Conservation (phyloP, 129 eudicot species). For the Sambucus nigra region DNA sequence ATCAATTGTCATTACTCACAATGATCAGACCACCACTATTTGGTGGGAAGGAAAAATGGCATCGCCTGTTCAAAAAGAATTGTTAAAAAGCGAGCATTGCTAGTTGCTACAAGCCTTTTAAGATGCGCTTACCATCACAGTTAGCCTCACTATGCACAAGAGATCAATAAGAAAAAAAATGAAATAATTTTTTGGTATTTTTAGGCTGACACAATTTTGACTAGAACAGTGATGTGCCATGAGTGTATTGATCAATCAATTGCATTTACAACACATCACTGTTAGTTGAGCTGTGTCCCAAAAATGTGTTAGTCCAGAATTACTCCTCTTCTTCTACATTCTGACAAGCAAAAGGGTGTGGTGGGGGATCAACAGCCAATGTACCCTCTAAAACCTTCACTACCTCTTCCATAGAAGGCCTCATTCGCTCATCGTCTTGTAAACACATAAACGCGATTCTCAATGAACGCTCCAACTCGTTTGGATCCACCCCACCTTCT, state of each 20-base stretch:
- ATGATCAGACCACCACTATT: too few relatives aligned
- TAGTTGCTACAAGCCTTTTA: neutral
- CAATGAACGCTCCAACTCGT: slow-evolving; percentile 48
- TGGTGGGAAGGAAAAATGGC: too few relatives aligned
- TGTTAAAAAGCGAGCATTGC: neutral
- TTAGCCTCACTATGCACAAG: slow-evolving; percentile 35
- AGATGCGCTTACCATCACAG: slow-evolving; percentile 2
- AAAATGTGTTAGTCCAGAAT: too few relatives aligned
- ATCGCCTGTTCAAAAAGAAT: too few relatives aligned
- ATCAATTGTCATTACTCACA: too few relatives aligned
- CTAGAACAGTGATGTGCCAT: slow-evolving; percentile 17
- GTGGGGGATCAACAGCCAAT: slow-evolving; percentile 51
- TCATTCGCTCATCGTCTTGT: slow-evolving; percentile 46
- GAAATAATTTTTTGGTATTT: slow-evolving; percentile 6
- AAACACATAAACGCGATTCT: slow-evolving; percentile 70
- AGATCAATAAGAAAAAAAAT: slow-evolving; percentile 4
- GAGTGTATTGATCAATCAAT: too few relatives aligned
- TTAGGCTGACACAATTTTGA: slow-evolving; percentile 12
- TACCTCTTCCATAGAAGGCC: slow-evolving; percentile 75
- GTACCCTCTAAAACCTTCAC: slow-evolving; percentile 63
- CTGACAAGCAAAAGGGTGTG: slow-evolving; percentile 27
- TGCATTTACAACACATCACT: too few relatives aligned
- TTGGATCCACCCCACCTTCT: slow-evolving; percentile 30
- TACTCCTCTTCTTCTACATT: slow-evolving; percentile 14
- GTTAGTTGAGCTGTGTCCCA: too few relatives aligned